These are phyloP conservation scores for Verticillium nubilum DNA, from an alignment of 2,329 filamentous ascomycete genomes.

Conservation along the genomic window DNA sequence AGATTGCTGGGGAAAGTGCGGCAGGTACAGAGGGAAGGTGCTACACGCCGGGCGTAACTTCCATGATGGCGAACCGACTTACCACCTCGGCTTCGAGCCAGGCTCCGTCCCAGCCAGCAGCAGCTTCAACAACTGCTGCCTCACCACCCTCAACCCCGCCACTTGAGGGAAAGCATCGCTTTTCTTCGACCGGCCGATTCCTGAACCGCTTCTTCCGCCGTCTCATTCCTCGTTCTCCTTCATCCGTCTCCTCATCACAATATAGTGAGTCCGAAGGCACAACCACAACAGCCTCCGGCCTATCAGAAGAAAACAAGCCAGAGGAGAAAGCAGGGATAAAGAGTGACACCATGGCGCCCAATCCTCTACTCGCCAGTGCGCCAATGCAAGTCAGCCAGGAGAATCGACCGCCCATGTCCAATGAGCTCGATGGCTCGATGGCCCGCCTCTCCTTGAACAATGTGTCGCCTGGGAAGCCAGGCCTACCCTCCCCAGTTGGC, in stretches of 20 bases:
- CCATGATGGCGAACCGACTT: not conserved
- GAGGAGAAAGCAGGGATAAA: not conserved
- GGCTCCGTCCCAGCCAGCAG: not conserved
- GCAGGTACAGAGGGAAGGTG: not conserved
- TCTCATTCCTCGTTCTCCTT: conserved; percentile 7
- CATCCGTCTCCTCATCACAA: not conserved
- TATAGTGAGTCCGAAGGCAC: not conserved
- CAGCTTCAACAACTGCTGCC: not conserved
- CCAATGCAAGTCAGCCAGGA: conserved; percentile 19
- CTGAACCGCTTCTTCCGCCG: conserved; percentile 10
- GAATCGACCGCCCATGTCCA: conserved; percentile 17
- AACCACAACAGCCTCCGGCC: conserved; percentile 3
- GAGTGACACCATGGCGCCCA: conserved; percentile 15
- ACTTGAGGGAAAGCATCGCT: conserved; percentile 1
- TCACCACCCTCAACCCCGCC: not conserved
- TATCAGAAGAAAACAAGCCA: conserved; percentile 5
- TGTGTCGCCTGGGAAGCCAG: not conserved
- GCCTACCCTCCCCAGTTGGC: conserved; percentile 2
- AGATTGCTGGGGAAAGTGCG: not conserved
- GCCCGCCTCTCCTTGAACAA: conserved; percentile 14
- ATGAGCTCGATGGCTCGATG: conserved; percentile 9
- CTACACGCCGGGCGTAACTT: not conserved
- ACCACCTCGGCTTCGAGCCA: not conserved
- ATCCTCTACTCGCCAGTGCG: not conserved
- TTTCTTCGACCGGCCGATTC: conserved; percentile 9